Percentiles rank a stretch among this genome's conserved stretches.
phyloP scores from a whole-genome alignment of 1,284 basidiomycete genomes.

The Pseudozyma sp. region DNA sequence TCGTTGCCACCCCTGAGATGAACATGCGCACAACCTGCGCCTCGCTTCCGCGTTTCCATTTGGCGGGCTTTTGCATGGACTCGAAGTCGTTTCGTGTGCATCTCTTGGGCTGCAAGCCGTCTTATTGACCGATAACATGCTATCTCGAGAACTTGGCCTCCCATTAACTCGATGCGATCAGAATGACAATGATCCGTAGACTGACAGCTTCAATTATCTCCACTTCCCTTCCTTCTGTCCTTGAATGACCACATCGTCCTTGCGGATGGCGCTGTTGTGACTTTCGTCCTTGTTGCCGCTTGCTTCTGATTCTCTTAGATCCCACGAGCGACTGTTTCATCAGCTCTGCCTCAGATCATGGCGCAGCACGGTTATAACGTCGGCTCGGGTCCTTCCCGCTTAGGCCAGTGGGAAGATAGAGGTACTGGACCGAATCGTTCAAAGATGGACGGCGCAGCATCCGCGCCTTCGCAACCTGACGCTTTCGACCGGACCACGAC shows the following conservation, averaged over 20 bases:
- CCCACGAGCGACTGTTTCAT: background rate
- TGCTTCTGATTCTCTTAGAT: background rate
- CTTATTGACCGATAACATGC: background rate
- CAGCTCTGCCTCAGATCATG: conserved; percentile 14
- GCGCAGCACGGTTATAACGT: conserved; percentile 21
- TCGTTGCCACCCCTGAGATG: conserved; percentile 16
- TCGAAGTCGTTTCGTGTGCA: background rate
- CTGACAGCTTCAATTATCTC: background rate
- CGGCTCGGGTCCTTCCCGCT: conserved; percentile 21
- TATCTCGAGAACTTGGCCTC: background rate
- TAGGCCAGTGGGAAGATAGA: conserved; percentile 23
- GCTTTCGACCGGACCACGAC: conserved; percentile 7
- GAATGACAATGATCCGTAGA: background rate
- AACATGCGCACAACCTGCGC: conserved; percentile 5
- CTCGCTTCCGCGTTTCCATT: conserved; percentile 2
- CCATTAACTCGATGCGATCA: background rate
- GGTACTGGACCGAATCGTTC: conserved; percentile 9
- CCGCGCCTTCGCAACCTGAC: conserved; percentile 6
- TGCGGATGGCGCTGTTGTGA: too few species aligned
- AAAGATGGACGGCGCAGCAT: conserved; percentile 7
- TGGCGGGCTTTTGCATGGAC: conserved; percentile 2
- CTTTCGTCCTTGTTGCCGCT: background rate
- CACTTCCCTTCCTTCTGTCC: background rate
- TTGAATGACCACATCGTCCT: background rate
- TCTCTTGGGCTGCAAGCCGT: background rate